phyloP scores from a whole-genome alignment of 2,329 filamentous ascomycete genomes.

The Cryphonectria parasitica region DNA sequence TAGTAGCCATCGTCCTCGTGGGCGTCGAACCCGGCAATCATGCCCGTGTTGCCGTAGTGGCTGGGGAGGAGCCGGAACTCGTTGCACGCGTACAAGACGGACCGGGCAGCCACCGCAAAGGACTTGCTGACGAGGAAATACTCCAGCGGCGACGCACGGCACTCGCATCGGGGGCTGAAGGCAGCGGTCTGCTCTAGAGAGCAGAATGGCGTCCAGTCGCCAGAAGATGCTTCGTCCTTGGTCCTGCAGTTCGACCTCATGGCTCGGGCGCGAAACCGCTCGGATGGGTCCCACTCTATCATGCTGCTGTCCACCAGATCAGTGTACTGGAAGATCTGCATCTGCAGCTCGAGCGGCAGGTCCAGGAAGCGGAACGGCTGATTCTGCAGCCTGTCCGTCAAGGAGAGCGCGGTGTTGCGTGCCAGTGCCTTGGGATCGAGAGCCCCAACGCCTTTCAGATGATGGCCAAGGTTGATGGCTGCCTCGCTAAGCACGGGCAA shows the following conservation, averaged over 20 bases:
- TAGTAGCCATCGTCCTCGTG: slow-evolving; percentile 7
- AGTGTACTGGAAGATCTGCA: background rate
- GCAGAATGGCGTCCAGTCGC: background rate
- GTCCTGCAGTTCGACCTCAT: background rate
- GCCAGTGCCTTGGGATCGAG: background rate
- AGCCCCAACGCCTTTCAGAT: background rate
- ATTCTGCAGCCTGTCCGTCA: background rate
- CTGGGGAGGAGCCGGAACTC: slow-evolving; percentile 4
- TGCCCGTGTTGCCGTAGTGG: background rate
- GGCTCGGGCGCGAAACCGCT: background rate
- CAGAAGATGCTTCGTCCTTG: background rate
- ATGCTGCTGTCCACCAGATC: background rate
- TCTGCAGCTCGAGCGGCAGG: slow-evolving; percentile 10
- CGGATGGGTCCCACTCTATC: slow-evolving; percentile 1
- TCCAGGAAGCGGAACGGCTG: slow-evolving; percentile 1
- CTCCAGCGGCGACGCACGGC: background rate
- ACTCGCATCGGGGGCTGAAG: slow-evolving; percentile 3
- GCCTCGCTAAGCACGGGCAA: background rate
- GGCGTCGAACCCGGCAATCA: slow-evolving; percentile 1
- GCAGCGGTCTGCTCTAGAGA: background rate
- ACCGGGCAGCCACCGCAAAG: background rate
- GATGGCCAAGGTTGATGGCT: background rate
- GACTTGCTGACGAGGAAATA: slow-evolving; percentile 2
- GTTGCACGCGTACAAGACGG: slow-evolving; percentile 6
- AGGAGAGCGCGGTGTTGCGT: background rate